These are phyloP conservation scores for Niebla homalea DNA, from an alignment of 495 filamentous ascomycete species.

Conservation along the genomic window DNA sequence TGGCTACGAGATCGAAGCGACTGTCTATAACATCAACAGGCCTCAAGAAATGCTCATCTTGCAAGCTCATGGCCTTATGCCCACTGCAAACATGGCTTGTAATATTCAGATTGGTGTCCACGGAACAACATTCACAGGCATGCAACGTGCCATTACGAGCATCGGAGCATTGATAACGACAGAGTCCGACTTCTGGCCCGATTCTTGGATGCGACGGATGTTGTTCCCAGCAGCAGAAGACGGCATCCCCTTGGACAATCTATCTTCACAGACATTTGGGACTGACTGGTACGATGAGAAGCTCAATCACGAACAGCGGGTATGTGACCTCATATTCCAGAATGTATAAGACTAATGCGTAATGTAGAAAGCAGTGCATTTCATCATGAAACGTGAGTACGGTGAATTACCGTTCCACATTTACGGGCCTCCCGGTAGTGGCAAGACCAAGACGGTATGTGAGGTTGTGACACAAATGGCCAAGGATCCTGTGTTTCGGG, in stretches of 20 bases:
- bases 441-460: constrained; percentile 55
- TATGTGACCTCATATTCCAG: background rate
- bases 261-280: constrained; percentile 5
- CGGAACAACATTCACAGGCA: background rate
- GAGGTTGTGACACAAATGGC: constrained; percentile 9
- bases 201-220: constrained; percentile 7
- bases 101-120: constrained; percentile 10
- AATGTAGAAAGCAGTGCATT: constrained; percentile 10
- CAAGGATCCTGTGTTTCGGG: constrained; percentile 1
- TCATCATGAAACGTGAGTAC: constrained; percentile 3
- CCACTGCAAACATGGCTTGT: background rate
- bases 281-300: constrained; percentile 7
- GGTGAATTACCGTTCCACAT: constrained; percentile 36
- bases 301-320: constrained; percentile 14
- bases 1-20: constrained; percentile 7
- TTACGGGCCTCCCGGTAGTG: constrained; percentile 88
- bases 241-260: constrained; percentile 1
- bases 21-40: constrained; percentile 6
- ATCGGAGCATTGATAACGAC: background rate
- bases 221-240: constrained; percentile 6
- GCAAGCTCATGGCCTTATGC: constrained; percentile 1
- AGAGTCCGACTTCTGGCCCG: too few species aligned
- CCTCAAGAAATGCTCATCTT: constrained; percentile 1
- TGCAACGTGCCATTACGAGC: constrained; percentile 8
- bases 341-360: background rate